These are phyloP conservation scores for Perkinsus chesapeaki DNA, from an alignment of 169 alveolate genomes.

Conservation along the genomic window DNA sequence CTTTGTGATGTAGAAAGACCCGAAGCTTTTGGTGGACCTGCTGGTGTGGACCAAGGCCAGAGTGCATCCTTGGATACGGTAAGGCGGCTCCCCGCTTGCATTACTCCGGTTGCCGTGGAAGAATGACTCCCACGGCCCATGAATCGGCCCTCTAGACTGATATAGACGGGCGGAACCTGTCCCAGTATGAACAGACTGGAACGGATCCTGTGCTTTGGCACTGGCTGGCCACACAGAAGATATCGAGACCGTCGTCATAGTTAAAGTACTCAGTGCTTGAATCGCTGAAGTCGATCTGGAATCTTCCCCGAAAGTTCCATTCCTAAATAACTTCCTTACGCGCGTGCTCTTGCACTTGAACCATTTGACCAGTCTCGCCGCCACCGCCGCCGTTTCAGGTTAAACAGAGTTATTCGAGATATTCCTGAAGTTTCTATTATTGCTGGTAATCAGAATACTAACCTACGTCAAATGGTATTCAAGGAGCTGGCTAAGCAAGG, in stretches of 20 bases:
- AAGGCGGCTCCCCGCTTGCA: neutral
- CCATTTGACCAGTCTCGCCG: too few species aligned
- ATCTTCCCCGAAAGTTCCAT: too few species aligned
- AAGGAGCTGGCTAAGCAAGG: slow-evolving; percentile 59
- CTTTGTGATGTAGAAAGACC: slow-evolving; percentile 25
- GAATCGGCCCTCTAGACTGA: too few species aligned
- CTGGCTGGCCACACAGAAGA: too few species aligned
- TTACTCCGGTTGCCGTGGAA: neutral
- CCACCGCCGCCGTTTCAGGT: neutral
- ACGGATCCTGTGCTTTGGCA: too few species aligned
- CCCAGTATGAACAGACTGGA: too few species aligned
- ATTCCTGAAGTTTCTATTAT: slow-evolving; percentile 86
- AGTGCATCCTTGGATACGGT: slow-evolving; percentile 87
- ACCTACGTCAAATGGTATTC: slow-evolving; percentile 74
- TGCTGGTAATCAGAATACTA: slow-evolving; percentile 83
- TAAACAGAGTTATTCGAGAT: slow-evolving; percentile 84
- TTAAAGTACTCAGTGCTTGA: too few species aligned
- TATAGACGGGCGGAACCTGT: too few species aligned
- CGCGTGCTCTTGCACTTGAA: too few species aligned
- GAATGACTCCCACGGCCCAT: neutral
- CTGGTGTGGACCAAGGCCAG: slow-evolving; percentile 68
- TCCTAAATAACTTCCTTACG: too few species aligned
- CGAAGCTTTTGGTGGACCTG: slow-evolving; percentile 48
- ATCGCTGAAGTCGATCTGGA: too few species aligned
- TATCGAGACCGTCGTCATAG: too few species aligned